Percentiles rank a stretch among this genome's conserved stretches.
These are phyloP conservation scores for Plenodomus biglobosus DNA, from an alignment of 2,329 filamentous ascomycete genomes.

Conservation along the genomic window DNA sequence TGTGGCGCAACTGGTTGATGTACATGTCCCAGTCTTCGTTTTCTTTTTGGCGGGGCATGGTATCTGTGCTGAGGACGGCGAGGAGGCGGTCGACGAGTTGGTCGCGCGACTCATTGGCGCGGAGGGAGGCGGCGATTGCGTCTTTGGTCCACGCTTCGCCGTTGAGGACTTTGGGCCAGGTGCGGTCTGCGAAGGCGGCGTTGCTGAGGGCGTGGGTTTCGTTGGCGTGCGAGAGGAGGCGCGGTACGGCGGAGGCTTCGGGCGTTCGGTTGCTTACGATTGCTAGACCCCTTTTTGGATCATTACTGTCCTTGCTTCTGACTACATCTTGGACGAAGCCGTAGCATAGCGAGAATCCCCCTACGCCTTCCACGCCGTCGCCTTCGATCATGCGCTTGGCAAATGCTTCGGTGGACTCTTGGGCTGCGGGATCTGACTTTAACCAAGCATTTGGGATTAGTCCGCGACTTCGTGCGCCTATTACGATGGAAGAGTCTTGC, in stretches of 20 bases:
- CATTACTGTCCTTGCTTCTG: slow-evolving; percentile 9
- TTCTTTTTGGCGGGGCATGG: slow-evolving; percentile 53
- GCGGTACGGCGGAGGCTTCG: slow-evolving; percentile 53
- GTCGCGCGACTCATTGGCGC: slow-evolving; percentile 49
- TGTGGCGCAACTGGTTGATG: slow-evolving; percentile 58
- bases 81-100: slow-evolving; percentile 56
- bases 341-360: slow-evolving; percentile 65
- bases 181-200: slow-evolving; percentile 59
- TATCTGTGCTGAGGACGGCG: slow-evolving; percentile 56
- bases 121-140: slow-evolving; percentile 52
- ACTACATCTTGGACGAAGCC: slow-evolving; percentile 54
- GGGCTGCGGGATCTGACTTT: slow-evolving; percentile 40
- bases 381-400: slow-evolving; percentile 58
- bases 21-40: slow-evolving; percentile 58
- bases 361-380: slow-evolving; percentile 59
- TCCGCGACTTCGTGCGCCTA: slow-evolving; percentile 57
- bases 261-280: slow-evolving; percentile 65
- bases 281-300: slow-evolving; percentile 46
- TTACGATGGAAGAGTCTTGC: slow-evolving; percentile 46
- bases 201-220: slow-evolving; percentile 65
- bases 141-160: slow-evolving; percentile 57
- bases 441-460: slow-evolving; percentile 63
- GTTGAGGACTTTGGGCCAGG: slow-evolving; percentile 63
- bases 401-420: slow-evolving; percentile 53
- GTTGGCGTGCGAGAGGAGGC: slow-evolving; percentile 52